Evolutionary conservation across 2,329 filamentous ascomycete genomes (phyloP).

Genomic region (Salinomyces thailandicus): DNA sequence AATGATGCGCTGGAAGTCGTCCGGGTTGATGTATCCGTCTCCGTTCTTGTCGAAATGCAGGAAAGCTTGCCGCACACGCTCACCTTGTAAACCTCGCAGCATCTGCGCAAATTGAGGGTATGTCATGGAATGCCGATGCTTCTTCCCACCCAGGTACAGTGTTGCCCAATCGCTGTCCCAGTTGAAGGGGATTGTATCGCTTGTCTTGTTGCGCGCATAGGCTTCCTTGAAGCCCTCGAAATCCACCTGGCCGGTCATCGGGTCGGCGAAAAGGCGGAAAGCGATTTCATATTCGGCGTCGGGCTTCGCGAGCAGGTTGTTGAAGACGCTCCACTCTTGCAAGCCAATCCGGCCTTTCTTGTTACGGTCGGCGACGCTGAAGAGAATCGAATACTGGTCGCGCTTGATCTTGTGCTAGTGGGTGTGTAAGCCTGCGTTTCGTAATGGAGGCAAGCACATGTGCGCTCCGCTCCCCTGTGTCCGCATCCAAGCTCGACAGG

Average conservation of each 20-base stretch:
- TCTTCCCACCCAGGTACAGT: slow-evolving; percentile 82
- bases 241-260: slow-evolving; percentile 73
- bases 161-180: slow-evolving; percentile 96
- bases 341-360: slow-evolving; percentile 63
- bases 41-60: slow-evolving; percentile 80
- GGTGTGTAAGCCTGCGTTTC: neutral
- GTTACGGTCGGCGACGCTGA: slow-evolving; percentile 76
- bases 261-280: slow-evolving; percentile 88
- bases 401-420: slow-evolving; percentile 90
- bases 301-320: slow-evolving; percentile 85
- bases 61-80: slow-evolving; percentile 93
- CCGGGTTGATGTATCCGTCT: slow-evolving; percentile 89
- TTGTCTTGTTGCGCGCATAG: slow-evolving; percentile 82
- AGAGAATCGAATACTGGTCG: slow-evolving; percentile 89
- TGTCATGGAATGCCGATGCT: slow-evolving; percentile 79
- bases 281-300: slow-evolving; percentile 99
- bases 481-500: neutral
- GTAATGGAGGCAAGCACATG: slow-evolving; percentile 9
- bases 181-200: slow-evolving; percentile 79
- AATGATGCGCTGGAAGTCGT: slow-evolving; percentile 95
- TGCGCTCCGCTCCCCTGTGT: slow-evolving; percentile 11
- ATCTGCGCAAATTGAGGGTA: slow-evolving; percentile 98
- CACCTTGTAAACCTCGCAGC: slow-evolving; percentile 89
- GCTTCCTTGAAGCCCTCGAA: slow-evolving; percentile 78
- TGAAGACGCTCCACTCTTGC: slow-evolving; percentile 83